Evolutionary conservation across 164 flowering plant genomes (phyloP).

Genomic region (Tetracentron sinense): DNA sequence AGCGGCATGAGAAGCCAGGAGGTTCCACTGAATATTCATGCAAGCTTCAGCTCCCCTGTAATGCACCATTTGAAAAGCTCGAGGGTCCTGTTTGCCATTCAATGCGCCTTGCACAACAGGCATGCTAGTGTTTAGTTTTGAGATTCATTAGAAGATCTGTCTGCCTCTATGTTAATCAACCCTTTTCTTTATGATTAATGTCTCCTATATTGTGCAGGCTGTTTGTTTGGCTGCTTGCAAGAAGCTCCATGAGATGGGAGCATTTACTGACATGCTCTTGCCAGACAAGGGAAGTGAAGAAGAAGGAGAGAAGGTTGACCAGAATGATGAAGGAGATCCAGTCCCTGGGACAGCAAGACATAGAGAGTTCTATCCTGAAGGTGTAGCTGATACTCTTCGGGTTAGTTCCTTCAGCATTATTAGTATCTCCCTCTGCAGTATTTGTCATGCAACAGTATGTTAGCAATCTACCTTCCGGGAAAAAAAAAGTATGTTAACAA

Average conservation of each 20-base stretch:
- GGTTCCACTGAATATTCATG: constrained; percentile 83
- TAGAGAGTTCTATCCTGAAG: constrained; percentile 99
- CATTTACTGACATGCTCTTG: constrained; percentile 97
- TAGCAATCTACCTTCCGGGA: too few species aligned
- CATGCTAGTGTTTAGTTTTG: constrained; percentile 16
- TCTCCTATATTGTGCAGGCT: constrained; percentile 46
- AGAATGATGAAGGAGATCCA: constrained; percentile 82
- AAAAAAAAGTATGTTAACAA: too few species aligned
- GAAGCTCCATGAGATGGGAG: constrained; percentile 99
- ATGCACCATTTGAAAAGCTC: constrained; percentile 95
- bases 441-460: not conserved
- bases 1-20: constrained; percentile 81
- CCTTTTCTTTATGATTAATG: not conserved
- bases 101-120: constrained; percentile 98
- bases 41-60: constrained; percentile 98
- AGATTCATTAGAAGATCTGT: constrained; percentile 3
- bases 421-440: not conserved
- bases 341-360: constrained; percentile 97
- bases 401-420: constrained; percentile 37
- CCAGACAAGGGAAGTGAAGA: constrained; percentile 96
- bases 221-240: constrained; percentile 98
- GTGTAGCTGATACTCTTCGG: constrained; percentile 81
- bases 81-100: constrained; percentile 95
- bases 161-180: not conserved
- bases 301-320: constrained; percentile 67